These are phyloP conservation scores for Colletotrichum liaoningense DNA, from an alignment of 2,329 filamentous ascomycete genomes.

Conservation along the genomic window DNA sequence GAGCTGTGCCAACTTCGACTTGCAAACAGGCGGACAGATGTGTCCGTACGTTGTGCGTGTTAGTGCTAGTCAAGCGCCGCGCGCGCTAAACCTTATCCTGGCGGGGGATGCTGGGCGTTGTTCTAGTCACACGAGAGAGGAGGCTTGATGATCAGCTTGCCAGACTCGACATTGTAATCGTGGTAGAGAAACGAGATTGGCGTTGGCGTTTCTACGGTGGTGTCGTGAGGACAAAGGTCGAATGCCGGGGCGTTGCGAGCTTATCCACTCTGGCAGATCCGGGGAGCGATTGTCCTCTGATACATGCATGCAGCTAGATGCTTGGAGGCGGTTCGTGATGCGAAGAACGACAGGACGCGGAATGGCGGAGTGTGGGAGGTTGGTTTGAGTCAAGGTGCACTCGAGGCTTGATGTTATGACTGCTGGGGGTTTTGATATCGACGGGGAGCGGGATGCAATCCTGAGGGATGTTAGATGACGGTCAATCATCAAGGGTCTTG, in stretches of 20 bases:
- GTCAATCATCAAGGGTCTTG: not conserved
- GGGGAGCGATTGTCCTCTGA: not conserved
- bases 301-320: not conserved
- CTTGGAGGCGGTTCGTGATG: constrained; percentile 10
- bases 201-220: not conserved
- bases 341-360: not conserved
- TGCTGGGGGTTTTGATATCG: not conserved
- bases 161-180: not conserved
- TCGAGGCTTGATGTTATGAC: constrained; percentile 9
- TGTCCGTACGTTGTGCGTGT: not conserved
- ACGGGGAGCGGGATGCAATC: constrained; percentile 16
- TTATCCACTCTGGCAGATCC: not conserved
- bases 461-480: not conserved
- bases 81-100: constrained; percentile 4
- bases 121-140: not conserved
- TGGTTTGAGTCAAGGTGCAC: not conserved
- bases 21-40: not conserved
- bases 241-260: not conserved
- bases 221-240: not conserved
- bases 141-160: not conserved
- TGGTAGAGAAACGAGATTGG: not conserved
- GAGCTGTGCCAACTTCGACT: not conserved
- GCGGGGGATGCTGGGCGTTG: not conserved
- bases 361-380: not conserved
- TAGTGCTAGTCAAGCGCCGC: constrained; percentile 15